A percentile compares a stretch with the other conserved stretches of the same genome.
These are phyloP conservation scores for Lachnellula subtilissima DNA, from an alignment of 2,329 filamentous ascomycete species.

Conservation along the genomic window DNA sequence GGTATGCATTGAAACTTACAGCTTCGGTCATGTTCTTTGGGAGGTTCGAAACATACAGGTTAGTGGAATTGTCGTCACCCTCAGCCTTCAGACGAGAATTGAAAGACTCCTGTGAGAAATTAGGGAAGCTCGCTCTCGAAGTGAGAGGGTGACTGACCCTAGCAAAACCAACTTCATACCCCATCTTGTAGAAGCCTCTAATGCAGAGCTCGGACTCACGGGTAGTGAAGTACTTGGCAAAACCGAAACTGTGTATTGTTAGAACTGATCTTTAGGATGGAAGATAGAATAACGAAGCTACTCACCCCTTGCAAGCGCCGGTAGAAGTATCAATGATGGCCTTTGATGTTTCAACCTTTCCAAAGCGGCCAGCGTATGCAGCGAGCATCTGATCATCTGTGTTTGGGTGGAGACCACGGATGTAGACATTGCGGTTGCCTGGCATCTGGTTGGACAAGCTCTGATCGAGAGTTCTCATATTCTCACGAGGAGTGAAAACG, in stretches of 20 bases:
- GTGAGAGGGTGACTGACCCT: constrained; percentile 52
- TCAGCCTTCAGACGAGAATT: constrained; percentile 97
- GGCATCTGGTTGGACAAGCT: constrained; percentile 87
- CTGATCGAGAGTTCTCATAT: constrained; percentile 85
- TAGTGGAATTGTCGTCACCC: constrained; percentile 83
- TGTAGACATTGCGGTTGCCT: constrained; percentile 97
- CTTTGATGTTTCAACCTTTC: constrained; percentile 92
- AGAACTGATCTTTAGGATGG: neutral
- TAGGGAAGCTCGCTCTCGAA: constrained; percentile 15
- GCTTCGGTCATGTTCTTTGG: constrained; percentile 89
- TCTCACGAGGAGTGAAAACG: constrained; percentile 77
- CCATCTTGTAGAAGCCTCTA: constrained; percentile 86
- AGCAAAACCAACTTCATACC: constrained; percentile 97
- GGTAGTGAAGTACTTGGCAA: constrained; percentile 88
- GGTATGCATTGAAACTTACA: constrained; percentile 46
- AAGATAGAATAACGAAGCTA: constrained; percentile 9
- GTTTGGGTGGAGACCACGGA: constrained; percentile 89
- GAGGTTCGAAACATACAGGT: constrained; percentile 96
- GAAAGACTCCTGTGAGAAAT: constrained; percentile 74
- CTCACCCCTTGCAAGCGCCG: constrained; percentile 91
- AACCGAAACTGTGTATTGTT: constrained; percentile 69
- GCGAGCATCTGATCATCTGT: constrained; percentile 88
- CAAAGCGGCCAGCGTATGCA: constrained; percentile 80
- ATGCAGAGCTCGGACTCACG: constrained; percentile 94
- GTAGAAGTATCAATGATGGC: constrained; percentile 95